Evolutionary conservation across 1,284 basidiomycete species (phyloP), one percentile per base, ranked within the genome.

Genomic region (Ceratobasidium sp.): DNA sequence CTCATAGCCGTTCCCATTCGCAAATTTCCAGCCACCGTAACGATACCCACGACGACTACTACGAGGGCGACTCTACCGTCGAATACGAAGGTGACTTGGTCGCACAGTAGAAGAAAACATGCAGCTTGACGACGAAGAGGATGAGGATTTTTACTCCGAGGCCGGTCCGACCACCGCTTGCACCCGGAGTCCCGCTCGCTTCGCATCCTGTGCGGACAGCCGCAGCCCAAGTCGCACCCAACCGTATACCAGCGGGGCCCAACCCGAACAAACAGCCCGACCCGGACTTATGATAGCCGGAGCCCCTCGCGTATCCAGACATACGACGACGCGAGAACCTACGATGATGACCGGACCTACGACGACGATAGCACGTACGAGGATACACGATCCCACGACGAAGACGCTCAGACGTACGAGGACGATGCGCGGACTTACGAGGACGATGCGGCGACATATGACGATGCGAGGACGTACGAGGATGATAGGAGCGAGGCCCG

Each of bases 61-160:
- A 73, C 70, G 70, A 73, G 46, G 70, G 70, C 40, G 70, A 73
- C 25, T 61, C 70, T 11, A 73, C 70, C 13, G 57, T 73, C 56
- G 56, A 73, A 34, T 66, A 66, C 64, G 70, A 73, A 52, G 70
- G 59, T 32, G 70, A 73, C 70, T 73, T 59, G 56, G 70, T 57
- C 59, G 57, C 70, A 17, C 56, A 73, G 59, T 73, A 57, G 70
- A 73, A 25, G n/a, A 57, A 40, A 44, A 73, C 46, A 54, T 73
- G 17, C 68, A 59, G 34, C 54, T 71, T 17, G 70, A 73, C n/a
- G 70, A 73, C 43, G 70, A 73, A 43, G 70, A 73, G 29, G 70
- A 73, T 17, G 70, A 73, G 29, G 70, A 73, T 13, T 73, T 37
- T 9, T 73, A 73, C 46, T 73, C 70, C 29, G 70, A 73, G 59